phyloP scores from a whole-genome alignment of 257 asterid genomes.

The Jacaranda copaia region DNA sequence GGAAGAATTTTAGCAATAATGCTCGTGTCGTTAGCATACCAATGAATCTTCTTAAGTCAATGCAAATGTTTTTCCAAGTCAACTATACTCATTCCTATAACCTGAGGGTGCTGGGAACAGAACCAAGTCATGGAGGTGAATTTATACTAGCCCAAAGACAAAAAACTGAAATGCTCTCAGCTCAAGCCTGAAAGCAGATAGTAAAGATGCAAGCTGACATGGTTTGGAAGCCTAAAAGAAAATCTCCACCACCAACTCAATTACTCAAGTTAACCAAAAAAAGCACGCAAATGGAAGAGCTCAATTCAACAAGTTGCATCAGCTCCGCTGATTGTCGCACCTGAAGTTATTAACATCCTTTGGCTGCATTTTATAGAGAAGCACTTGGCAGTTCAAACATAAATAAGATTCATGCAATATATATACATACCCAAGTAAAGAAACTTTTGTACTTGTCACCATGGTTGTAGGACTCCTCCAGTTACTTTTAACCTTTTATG shows the following conservation, averaged over 20 bases:
- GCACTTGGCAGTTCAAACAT: constrained; percentile 1
- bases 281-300: background rate
- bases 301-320: background rate
- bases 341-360: background rate
- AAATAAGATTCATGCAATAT: background rate
- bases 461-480: background rate
- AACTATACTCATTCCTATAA: background rate
- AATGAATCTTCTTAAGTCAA: background rate
- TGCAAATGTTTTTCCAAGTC: constrained; percentile 14
- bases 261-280: constrained; percentile 2
- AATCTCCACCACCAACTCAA: constrained; percentile 2
- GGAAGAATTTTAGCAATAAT: background rate
- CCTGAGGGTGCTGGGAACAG: background rate
- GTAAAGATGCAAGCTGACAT: background rate
- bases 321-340: constrained; percentile 9
- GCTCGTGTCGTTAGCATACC: background rate
- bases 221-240: background rate
- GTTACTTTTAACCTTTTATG: background rate
- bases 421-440: background rate
- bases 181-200: background rate
- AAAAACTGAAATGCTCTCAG: constrained; percentile 2
- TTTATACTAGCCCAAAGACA: background rate
- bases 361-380: background rate
- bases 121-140: constrained; percentile 5
- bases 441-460: background rate